Evolutionary conservation across 208 protist genomes (phyloP).

Genomic region (Acanthamoeba lenticulata): DNA sequence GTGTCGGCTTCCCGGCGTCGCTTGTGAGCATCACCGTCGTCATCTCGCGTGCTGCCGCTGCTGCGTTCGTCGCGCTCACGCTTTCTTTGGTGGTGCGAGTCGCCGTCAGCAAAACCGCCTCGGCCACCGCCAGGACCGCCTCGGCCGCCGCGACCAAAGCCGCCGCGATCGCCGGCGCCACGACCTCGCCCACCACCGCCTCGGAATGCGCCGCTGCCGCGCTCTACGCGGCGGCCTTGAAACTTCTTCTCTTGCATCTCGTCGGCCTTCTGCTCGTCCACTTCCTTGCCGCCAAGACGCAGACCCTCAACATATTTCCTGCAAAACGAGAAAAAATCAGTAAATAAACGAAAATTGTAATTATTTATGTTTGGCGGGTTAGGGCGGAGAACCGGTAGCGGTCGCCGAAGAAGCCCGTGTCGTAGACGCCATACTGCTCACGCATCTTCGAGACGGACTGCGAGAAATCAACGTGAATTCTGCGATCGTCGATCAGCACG

Average conservation of each 20-base stretch:
- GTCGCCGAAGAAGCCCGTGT: constrained; percentile 45
- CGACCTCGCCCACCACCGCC: neutral
- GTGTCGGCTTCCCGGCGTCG: neutral
- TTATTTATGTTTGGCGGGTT: neutral
- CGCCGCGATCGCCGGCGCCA: neutral
- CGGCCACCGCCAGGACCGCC: neutral
- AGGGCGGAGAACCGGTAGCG: neutral
- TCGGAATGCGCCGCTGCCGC: neutral
- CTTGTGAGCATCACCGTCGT: neutral
- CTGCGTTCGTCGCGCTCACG: neutral
- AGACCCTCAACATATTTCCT: constrained; percentile 28
- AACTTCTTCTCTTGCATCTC: constrained; percentile 26
- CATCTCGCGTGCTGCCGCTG: neutral
- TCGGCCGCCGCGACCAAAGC: neutral
- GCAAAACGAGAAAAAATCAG: neutral
- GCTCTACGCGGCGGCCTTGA: neutral
- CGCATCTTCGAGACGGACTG: constrained; percentile 94
- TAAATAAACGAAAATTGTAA: neutral
- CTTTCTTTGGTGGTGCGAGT: neutral
- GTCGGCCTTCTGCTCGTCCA: constrained; percentile 24
- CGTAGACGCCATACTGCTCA: constrained; percentile 14
- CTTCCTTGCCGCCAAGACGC: neutral
- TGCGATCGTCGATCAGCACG: constrained; percentile 97
- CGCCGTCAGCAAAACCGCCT: neutral
- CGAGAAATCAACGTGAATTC: constrained; percentile 98